Evolutionary conservation across 352 stramenopile genomes (phyloP), one percentile per base, ranked within the genome.

Genomic region (Phytophthora multivora): DNA sequence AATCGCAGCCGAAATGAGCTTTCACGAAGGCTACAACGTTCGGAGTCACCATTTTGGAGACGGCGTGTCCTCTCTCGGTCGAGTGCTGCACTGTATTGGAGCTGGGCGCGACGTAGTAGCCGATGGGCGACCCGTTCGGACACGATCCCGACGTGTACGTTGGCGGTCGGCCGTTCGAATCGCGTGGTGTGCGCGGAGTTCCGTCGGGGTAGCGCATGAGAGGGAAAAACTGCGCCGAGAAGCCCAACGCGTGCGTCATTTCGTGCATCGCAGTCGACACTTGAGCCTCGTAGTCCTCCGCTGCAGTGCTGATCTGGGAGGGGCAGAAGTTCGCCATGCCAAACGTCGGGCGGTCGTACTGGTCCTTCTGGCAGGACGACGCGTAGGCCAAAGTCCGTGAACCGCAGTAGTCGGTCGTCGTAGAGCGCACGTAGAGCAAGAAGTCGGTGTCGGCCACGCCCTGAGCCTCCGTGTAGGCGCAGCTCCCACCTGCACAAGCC

Each of bases 251-350:
- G 39, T 95, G 86, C 0, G 82, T 91, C 30, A 96, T 80, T 67
- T 96, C 88, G 51, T 96, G 88, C 62, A 91, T 77, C 9, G 84
- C 84, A 2, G 83, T 93, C 3, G 75, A 61, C 10, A 93, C 71
- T 54, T 93, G 84, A 2, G 63, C 63, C 36, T 87, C 64, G 65
- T 91, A 92, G 59, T 81, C 66, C 47, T 73, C 59, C 13, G 68
- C 51, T 15, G 83, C 73, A 4, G 66, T 79, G 25, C 85, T 80
- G 43, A 95, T 81, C 48, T 90, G 75, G 0, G 51, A 62, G 2
- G 88, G 86, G 40, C 88, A 96, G 43, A 95, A 93, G 65, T 96
- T 95, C 6, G 71, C 69, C 83, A 93, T 93, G 0, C 88, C 86
- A 52, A 95, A 92, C 12, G 81, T 94, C 9, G 84, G 86, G 4